Conservation (phyloP, 805 yeast genomes). For the Tetrapisispora pingtungensis region DNA sequence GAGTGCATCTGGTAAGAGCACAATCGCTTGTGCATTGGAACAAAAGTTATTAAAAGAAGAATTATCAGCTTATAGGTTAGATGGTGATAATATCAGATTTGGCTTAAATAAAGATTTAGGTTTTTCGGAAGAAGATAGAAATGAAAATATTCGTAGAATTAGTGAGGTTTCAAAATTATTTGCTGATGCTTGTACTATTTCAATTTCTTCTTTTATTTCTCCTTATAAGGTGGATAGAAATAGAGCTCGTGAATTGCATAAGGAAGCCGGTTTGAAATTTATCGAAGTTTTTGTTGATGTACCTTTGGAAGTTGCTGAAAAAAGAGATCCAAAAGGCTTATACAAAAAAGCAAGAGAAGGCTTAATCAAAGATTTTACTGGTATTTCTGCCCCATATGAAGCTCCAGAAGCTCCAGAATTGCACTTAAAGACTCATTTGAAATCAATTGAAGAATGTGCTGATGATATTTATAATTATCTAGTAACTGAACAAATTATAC, state of each 20-base stretch:
- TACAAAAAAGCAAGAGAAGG: constrained; percentile 97
- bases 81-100: constrained; percentile 90
- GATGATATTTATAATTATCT: constrained; percentile 59
- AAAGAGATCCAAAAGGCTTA: constrained; percentile 94
- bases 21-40: constrained; percentile 91
- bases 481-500: constrained; percentile 33
- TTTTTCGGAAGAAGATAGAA: constrained; percentile 81
- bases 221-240: constrained; percentile 83
- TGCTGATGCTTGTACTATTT: constrained; percentile 83
- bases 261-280: constrained; percentile 64
- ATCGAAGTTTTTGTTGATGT: constrained; percentile 89
- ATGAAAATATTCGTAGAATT: constrained; percentile 90
- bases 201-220: constrained; percentile 85
- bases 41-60: constrained; percentile 63
- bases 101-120: constrained; percentile 94
- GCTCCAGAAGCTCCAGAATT: constrained; percentile 81
- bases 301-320: constrained; percentile 88
- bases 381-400: constrained; percentile 93
- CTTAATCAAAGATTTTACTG: constrained; percentile 86
- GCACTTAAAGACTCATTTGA: constrained; percentile 62
- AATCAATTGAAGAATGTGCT: constrained; percentile 74
- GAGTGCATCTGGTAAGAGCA: constrained; percentile 90
- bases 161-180: constrained; percentile 89
- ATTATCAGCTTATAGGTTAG: constrained; percentile 73
- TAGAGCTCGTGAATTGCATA: constrained; percentile 77